Evolutionary conservation across 164 flowering plant species (phyloP).

Genomic region (Hamamelis virginiana): DNA sequence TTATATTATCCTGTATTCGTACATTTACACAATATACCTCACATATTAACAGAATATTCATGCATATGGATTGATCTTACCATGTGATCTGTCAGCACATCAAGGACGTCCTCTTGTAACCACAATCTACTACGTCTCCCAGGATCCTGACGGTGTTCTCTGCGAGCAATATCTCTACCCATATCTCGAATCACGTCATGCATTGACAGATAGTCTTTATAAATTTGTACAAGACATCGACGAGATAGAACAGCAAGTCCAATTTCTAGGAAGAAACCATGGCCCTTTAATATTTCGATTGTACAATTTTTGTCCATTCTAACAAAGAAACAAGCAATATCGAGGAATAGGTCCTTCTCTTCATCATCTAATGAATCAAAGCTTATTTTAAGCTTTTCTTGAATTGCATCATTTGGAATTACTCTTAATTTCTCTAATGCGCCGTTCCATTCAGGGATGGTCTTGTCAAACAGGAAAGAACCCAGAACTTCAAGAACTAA

Average conservation of each 20-base stretch:
- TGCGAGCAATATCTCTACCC: slow-evolving; percentile 24
- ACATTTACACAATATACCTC: too few relatives aligned
- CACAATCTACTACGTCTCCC: slow-evolving; percentile 27
- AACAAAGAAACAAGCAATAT: slow-evolving; percentile 28
- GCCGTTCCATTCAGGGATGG: slow-evolving; percentile 11
- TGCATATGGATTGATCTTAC: slow-evolving; percentile 7
- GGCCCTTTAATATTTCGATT: slow-evolving; percentile 1
- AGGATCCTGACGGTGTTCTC: slow-evolving; percentile 11
- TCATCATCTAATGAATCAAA: slow-evolving; percentile 12
- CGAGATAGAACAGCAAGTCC: slow-evolving; percentile 18
- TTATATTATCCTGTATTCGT: too few relatives aligned
- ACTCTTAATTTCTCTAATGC: slow-evolving; percentile 3
- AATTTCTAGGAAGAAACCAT: neutral
- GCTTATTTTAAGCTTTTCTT: slow-evolving; percentile 14
- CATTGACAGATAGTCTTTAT: slow-evolving; percentile 17
- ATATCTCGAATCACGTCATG: slow-evolving; percentile 26
- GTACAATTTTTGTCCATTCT: slow-evolving; percentile 4
- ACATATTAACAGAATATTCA: neutral
- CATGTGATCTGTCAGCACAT: slow-evolving; percentile 5
- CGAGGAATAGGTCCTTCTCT: slow-evolving; percentile 24
- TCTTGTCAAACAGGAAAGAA: slow-evolving; percentile 5
- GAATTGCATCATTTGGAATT: slow-evolving; percentile 4
- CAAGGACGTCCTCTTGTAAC: slow-evolving; percentile 12
- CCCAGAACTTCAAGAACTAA: slow-evolving; percentile 18
- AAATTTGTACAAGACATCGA: slow-evolving; percentile 14